Evolutionary conservation across 169 alveolate genomes (phyloP).

Genomic region (Cryptosporidium sp.): DNA sequence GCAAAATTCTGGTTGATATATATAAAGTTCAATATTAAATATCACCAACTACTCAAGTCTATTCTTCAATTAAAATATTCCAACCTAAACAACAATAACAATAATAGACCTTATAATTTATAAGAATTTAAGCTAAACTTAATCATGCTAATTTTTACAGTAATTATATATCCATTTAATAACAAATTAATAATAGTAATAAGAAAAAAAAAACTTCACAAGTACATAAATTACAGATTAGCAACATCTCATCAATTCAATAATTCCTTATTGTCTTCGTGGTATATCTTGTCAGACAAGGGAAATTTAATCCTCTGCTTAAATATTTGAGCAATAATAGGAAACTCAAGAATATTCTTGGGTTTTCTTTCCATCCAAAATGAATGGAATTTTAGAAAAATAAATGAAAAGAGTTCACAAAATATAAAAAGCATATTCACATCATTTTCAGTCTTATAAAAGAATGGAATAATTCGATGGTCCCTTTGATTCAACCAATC

Average conservation of each 20-base stretch:
- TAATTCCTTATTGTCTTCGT: slow-evolving; percentile 3
- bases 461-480: slow-evolving; percentile 37
- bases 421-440: slow-evolving; percentile 45
- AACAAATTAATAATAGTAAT: background rate
- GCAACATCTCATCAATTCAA: background rate
- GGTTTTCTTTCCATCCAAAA: slow-evolving; percentile 77
- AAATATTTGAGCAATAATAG: slow-evolving; percentile 75
- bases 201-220: background rate
- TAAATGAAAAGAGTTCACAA: slow-evolving; percentile 56
- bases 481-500: slow-evolving; percentile 78
- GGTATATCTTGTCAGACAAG: slow-evolving; percentile 50
- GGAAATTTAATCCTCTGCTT: slow-evolving; percentile 58
- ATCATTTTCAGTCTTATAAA: slow-evolving; percentile 61
- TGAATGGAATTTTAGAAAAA: slow-evolving; percentile 74
- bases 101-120: too few relatives aligned
- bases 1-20: background rate
- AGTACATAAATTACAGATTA: background rate
- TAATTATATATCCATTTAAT: background rate
- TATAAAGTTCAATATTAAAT: too few relatives aligned
- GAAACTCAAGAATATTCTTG: slow-evolving; percentile 77
- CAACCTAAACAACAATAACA: too few relatives aligned
- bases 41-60: too few relatives aligned
- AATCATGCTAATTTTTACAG: background rate
- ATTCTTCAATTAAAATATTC: too few relatives aligned
- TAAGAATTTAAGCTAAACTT: background rate